These are phyloP conservation scores for Ceratocystis eucalypticola DNA, from an alignment of 2,329 filamentous ascomycete genomes.

Conservation along the genomic window DNA sequence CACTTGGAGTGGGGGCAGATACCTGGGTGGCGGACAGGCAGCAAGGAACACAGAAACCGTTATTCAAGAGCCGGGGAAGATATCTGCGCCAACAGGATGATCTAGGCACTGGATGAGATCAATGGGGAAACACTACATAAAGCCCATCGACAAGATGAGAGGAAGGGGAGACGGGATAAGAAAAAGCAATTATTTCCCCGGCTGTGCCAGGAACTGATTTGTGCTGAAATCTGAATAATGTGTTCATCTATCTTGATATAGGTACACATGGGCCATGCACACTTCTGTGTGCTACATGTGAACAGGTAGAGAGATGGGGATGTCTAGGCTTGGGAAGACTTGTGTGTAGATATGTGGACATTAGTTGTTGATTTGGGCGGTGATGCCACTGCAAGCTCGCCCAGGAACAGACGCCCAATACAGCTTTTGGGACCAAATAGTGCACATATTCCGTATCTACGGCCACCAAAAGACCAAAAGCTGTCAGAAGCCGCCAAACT, in stretches of 20 bases:
- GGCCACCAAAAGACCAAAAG: background rate
- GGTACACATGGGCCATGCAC: background rate
- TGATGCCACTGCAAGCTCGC: background rate
- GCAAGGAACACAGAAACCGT: background rate
- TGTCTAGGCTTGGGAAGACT: background rate
- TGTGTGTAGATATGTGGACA: background rate
- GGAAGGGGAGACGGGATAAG: background rate
- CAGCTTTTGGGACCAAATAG: background rate
- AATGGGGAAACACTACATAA: background rate
- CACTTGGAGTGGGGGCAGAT: background rate
- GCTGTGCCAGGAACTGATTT: background rate
- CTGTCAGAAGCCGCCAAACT: background rate
- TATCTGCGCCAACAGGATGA: background rate
- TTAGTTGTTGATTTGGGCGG: background rate
- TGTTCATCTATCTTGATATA: background rate
- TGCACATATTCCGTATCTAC: background rate
- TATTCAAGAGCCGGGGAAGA: background rate
- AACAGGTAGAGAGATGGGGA: background rate
- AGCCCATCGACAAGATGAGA: background rate
- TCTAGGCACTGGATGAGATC: background rate
- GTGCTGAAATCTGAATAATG: background rate
- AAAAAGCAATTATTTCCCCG: background rate
- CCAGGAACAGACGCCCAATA: background rate
- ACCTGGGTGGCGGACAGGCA: background rate
- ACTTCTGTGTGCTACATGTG: background rate